Percentiles rank a stretch among this genome's conserved stretches.
Evolutionary conservation across 768 basidiomycete genomes (phyloP).

Genomic region (Chalciporus piperatus): DNA sequence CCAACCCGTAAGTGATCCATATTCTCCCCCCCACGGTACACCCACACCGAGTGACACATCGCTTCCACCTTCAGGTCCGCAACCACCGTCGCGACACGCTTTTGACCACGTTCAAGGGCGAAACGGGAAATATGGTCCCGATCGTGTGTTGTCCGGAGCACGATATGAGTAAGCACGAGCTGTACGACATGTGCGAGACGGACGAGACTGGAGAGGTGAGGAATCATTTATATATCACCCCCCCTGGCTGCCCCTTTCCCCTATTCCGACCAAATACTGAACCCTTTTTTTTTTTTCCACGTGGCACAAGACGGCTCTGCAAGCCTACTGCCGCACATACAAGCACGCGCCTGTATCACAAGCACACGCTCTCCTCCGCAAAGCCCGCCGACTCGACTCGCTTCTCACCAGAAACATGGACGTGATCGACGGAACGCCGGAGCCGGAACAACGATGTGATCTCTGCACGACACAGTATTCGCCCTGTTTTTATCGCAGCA

Average conservation of each 20-base stretch:
- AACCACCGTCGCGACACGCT: slow-evolving; percentile 67
- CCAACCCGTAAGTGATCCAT: slow-evolving; percentile 55
- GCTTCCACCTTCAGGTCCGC: slow-evolving; percentile 55
- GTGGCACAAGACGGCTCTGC: slow-evolving; percentile 71
- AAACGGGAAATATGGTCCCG: slow-evolving; percentile 75
- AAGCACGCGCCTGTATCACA: slow-evolving; percentile 73
- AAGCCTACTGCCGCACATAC: slow-evolving; percentile 81
- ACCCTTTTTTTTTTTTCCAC: not conserved
- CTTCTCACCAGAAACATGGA: slow-evolving; percentile 55
- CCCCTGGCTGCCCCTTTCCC: not conserved
- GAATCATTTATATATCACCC: too few species aligned
- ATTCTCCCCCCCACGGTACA: not conserved
- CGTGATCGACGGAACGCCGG: slow-evolving; percentile 6
- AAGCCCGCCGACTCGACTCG: slow-evolving; percentile 80
- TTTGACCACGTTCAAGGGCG: slow-evolving; percentile 72
- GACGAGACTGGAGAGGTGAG: slow-evolving; percentile 78
- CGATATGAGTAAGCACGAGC: slow-evolving; percentile 56
- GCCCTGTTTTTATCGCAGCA: slow-evolving; percentile 65
- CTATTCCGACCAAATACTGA: slow-evolving; percentile 7
- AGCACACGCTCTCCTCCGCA: slow-evolving; percentile 84
- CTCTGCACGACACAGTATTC: slow-evolving; percentile 69
- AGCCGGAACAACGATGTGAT: slow-evolving; percentile 45
- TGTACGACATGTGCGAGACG: slow-evolving; percentile 83
- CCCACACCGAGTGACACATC: not conserved
- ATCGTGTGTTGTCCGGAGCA: slow-evolving; percentile 80